Evolutionary conservation across 2,329 filamentous ascomycete species (phyloP).

Genomic region (Colletotrichum karsti): DNA sequence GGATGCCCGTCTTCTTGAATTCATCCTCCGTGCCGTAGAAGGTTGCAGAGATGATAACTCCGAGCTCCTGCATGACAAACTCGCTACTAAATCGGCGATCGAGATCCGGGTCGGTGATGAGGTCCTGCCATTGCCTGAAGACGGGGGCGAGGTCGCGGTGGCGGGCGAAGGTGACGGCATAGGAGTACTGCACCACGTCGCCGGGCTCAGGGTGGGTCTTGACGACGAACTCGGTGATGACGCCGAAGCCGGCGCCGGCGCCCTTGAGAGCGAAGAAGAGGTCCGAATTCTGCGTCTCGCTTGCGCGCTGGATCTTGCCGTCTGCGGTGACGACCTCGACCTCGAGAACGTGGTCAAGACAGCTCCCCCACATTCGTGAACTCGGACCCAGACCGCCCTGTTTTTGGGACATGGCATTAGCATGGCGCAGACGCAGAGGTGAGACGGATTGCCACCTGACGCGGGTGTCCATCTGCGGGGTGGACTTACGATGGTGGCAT

Average conservation of each 20-base stretch:
- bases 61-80: constrained; percentile 62
- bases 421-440: neutral
- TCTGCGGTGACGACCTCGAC: constrained; percentile 66
- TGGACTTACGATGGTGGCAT: constrained; percentile 60
- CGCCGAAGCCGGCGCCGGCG: constrained; percentile 63
- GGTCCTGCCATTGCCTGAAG: constrained; percentile 66
- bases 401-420: constrained; percentile 4
- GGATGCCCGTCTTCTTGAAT: constrained; percentile 60
- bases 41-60: constrained; percentile 65
- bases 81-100: constrained; percentile 67
- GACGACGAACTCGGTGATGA: constrained; percentile 65
- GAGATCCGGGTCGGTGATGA: constrained; percentile 62
- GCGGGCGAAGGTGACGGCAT: constrained; percentile 58
- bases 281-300: constrained; percentile 55
- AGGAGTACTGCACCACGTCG: constrained; percentile 67
- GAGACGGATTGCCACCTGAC: neutral
- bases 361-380: constrained; percentile 66
- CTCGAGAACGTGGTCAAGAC: constrained; percentile 63
- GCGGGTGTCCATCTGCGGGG: neutral
- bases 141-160: constrained; percentile 55
- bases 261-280: constrained; percentile 67
- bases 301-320: constrained; percentile 59
- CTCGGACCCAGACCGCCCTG: constrained; percentile 66
- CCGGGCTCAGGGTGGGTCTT: constrained; percentile 64
- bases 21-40: constrained; percentile 69